Evolutionary conservation across 768 basidiomycete species (phyloP), one percentile per base, ranked within the genome.

Genomic region (Mycena belliarum): DNA sequence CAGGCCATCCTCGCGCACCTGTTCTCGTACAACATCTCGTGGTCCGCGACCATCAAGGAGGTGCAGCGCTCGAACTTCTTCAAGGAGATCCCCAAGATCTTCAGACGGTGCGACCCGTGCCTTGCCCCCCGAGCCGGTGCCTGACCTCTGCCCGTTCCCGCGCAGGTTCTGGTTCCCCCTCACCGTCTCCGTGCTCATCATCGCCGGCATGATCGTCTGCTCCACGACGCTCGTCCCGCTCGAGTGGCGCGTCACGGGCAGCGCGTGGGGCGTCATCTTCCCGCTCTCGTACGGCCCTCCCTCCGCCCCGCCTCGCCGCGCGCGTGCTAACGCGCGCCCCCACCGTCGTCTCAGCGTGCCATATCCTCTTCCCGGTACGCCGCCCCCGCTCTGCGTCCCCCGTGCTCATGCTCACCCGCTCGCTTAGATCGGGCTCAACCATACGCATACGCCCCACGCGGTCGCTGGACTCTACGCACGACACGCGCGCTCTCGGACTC

Each of bases 41-140:
- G 90, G 91, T 82, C 83, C 24, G 85, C 89, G 7, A 92, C 90
- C 4, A 83, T 82, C 65, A 91, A 92, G 82, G 89, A 91, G 71
- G 91, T 95, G 38, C 88, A 94, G 71, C 80, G 84, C 43, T 91
- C 89, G 6, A 95, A 94, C 69, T 94, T 96, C 78, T 94, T 89
- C 82, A 82, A 88, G 54, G 93, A 96, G 70, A 84, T 94, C 15
- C 94, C 94, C 2, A 82, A 84, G 55, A 93, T 95, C 68, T 75
- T 88, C 66, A 84, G 84, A 60, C 87, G 92, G 5, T 95, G 91
- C 75, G 86, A 88, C 66, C 83, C 47, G 81, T 83, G 42, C 78
- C 91, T 60, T 56, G 4, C 16, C 29, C 21, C 16, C 7, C 29
- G 26, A n/a, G 25, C n/a, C n/a, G n/a, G 61, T 43, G 72, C 15